Percentiles rank a stretch among this genome's conserved stretches.
Evolutionary conservation across 2,329 filamentous ascomycete genomes (phyloP).

Genomic region (Apiospora pterosperma): DNA sequence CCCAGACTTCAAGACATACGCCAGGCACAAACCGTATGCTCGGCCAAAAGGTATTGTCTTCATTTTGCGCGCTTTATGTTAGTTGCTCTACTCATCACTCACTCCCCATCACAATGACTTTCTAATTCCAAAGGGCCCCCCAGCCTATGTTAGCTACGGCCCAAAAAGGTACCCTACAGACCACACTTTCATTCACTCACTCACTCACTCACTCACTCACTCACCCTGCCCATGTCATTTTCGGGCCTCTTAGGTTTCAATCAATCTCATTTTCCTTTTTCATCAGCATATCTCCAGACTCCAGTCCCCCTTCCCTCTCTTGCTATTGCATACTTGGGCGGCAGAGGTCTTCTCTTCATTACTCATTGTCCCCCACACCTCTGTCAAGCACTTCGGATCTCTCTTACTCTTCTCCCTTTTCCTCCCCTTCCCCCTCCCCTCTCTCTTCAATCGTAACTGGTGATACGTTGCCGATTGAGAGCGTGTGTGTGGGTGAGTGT

Average conservation of each 20-base stretch:
- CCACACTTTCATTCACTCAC: not conserved
- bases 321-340: not conserved
- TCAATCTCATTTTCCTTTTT: conserved; percentile 1
- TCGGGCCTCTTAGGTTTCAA: not conserved
- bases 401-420: conserved; percentile 4
- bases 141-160: not conserved
- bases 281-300: not conserved
- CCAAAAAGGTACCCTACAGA: not conserved
- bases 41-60: conserved; percentile 1
- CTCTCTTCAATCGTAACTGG: conserved; percentile 20
- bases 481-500: not conserved
- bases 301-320: not conserved
- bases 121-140: not conserved
- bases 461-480: conserved; percentile 15
- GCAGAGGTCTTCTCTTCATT: not conserved
- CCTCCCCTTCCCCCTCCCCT: not conserved
- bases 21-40: conserved; percentile 2
- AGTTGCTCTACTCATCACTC: not conserved
- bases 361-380: not conserved
- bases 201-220: not conserved
- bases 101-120: not conserved
- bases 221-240: not conserved
- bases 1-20: not conserved
- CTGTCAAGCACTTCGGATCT: not conserved
- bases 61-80: conserved; percentile 2